These are phyloP conservation scores for Termitomyces sp. DNA, from an alignment of 768 basidiomycete genomes.

Conservation along the genomic window DNA sequence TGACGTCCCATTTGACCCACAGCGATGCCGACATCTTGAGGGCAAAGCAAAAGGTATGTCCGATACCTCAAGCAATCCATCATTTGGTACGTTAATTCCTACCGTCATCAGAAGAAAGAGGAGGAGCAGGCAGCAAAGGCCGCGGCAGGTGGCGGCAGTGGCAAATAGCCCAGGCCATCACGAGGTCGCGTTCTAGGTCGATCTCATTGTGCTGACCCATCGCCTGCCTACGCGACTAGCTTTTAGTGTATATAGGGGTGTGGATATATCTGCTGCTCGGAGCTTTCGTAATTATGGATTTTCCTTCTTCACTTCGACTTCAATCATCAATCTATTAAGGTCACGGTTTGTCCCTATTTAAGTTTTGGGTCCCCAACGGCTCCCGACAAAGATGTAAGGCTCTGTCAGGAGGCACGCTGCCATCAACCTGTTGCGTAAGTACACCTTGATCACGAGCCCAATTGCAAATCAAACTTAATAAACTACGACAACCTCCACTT, in stretches of 20 bases:
- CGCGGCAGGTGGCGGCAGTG: slow-evolving; percentile 17
- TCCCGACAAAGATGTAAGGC: not conserved
- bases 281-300: not conserved
- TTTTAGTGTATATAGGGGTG: not conserved
- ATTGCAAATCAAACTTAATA: not conserved
- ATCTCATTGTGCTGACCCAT: slow-evolving; percentile 4
- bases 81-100: slow-evolving; percentile 2
- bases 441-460: not conserved
- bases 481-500: not conserved
- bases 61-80: slow-evolving; percentile 1
- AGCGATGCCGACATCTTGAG: slow-evolving; percentile 75
- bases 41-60: slow-evolving; percentile 71
- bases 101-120: slow-evolving; percentile 42
- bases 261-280: not conserved
- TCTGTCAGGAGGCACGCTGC: slow-evolving; percentile 2
- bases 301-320: not conserved
- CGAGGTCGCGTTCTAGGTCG: slow-evolving; percentile 9
- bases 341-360: not conserved
- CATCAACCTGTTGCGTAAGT: not conserved
- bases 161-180: slow-evolving; percentile 30
- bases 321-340: not conserved
- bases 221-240: not conserved
- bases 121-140: slow-evolving; percentile 33
- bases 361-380: not conserved
- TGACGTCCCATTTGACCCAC: slow-evolving; percentile 16